phyloP scores from a whole-genome alignment of 2,329 filamentous ascomycete species.

The Fusarium luffae region DNA sequence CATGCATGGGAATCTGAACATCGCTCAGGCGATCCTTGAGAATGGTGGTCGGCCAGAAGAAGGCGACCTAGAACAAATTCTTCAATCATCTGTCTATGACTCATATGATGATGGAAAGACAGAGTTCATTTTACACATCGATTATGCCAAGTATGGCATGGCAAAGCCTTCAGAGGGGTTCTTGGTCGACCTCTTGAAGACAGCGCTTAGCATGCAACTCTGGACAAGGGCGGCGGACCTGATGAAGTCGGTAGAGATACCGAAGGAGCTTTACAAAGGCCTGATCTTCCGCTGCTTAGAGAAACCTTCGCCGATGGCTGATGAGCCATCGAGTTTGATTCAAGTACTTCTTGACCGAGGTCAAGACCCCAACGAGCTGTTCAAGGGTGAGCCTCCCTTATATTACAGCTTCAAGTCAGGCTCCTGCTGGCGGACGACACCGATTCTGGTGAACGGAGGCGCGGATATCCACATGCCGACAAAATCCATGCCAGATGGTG shows the following conservation, averaged over 20 bases:
- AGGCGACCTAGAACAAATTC: constrained; percentile 38
- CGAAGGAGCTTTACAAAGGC: constrained; percentile 37
- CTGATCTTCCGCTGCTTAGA: constrained; percentile 41
- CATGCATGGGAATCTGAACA: constrained; percentile 36
- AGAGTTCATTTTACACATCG: constrained; percentile 38
- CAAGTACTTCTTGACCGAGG: constrained; percentile 42
- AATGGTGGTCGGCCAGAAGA: constrained; percentile 41
- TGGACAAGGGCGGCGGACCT: constrained; percentile 45
- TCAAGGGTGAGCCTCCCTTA: constrained; percentile 41
- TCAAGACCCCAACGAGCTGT: constrained; percentile 44
- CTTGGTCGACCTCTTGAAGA: constrained; percentile 34
- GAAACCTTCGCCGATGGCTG: constrained; percentile 36
- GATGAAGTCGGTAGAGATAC: constrained; percentile 39
- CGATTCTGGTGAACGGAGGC: constrained; percentile 42
- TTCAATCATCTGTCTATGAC: constrained; percentile 36
- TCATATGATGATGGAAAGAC: constrained; percentile 45
- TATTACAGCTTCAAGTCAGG: constrained; percentile 45
- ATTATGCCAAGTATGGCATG: constrained; percentile 42
- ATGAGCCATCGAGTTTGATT: constrained; percentile 43
- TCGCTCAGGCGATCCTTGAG: constrained; percentile 41
- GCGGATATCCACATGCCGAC: constrained; percentile 43
- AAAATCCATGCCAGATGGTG: constrained; percentile 43
- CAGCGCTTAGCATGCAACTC: constrained; percentile 37
- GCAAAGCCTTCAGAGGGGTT: constrained; percentile 39
- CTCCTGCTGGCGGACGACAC: constrained; percentile 45